These are phyloP conservation scores for Lipomyces yamadae DNA, from an alignment of 805 yeast genomes.

Conservation along the genomic window DNA sequence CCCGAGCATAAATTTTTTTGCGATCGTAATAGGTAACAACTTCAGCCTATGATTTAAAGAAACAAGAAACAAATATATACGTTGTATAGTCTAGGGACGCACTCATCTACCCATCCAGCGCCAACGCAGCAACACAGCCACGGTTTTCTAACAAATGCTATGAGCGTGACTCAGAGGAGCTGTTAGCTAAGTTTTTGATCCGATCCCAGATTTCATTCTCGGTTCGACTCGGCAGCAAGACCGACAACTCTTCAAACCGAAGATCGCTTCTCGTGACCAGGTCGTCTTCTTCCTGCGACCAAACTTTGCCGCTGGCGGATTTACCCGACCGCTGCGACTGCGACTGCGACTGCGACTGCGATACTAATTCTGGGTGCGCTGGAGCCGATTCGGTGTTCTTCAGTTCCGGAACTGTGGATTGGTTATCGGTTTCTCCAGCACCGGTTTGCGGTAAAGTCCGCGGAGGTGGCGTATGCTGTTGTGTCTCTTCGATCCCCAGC, in stretches of 20 bases:
- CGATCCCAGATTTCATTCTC: slow-evolving; percentile 75
- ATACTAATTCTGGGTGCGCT: background rate
- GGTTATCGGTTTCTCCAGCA: background rate
- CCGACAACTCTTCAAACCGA: slow-evolving; percentile 71
- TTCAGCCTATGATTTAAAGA: background rate
- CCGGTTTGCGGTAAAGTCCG: background rate
- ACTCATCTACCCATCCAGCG: background rate
- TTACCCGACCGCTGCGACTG: background rate
- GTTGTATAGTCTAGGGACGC: background rate
- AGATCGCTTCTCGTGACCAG: slow-evolving; percentile 62
- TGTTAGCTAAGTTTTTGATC: slow-evolving; percentile 43
- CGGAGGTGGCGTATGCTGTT: background rate
- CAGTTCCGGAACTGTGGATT: background rate
- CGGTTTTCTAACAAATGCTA: background rate
- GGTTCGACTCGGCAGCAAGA: slow-evolving; percentile 71
- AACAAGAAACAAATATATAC: background rate
- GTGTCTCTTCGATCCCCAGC: slow-evolving; percentile 10
- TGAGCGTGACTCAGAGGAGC: slow-evolving; percentile 2
- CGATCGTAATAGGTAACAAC: background rate
- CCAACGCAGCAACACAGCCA: no score
- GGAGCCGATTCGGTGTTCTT: background rate
- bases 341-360: background rate
- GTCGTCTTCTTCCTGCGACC: slow-evolving; percentile 76
- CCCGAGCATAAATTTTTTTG: background rate
- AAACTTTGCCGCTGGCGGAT: slow-evolving; percentile 38